Percentiles rank a stretch among this genome's conserved stretches.
Evolutionary conservation across 2,329 filamentous ascomycete species (phyloP).

Genomic region (Aspergillus brasiliensis): DNA sequence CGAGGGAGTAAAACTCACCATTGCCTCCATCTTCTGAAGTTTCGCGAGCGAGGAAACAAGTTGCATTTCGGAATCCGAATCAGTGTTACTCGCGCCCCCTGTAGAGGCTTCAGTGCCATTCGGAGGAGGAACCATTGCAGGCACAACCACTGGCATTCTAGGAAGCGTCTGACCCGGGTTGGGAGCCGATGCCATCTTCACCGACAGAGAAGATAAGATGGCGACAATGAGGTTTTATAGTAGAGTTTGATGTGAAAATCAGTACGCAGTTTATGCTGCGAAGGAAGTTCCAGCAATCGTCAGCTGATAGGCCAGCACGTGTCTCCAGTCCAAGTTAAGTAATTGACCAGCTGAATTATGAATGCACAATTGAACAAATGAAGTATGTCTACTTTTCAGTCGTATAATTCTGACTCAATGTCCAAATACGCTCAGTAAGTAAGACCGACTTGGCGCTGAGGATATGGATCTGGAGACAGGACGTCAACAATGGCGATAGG

Average conservation of each 20-base stretch:
- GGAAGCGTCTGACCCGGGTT: neutral
- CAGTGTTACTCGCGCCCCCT: neutral
- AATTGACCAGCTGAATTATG: neutral
- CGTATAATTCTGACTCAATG: neutral
- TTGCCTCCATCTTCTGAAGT: conserved; percentile 42
- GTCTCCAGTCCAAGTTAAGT: neutral
- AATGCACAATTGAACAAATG: neutral
- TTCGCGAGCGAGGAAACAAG: conserved; percentile 44
- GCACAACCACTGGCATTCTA: conserved; percentile 1
- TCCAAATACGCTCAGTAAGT: neutral
- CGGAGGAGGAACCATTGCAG: neutral
- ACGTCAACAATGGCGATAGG: neutral
- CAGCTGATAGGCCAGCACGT: neutral
- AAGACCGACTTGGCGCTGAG: neutral
- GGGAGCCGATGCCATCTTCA: neutral
- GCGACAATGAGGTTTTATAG: neutral
- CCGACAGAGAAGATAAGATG: neutral
- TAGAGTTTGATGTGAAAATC: neutral
- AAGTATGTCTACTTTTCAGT: too few species aligned
- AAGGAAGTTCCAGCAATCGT: neutral
- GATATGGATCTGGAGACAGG: neutral
- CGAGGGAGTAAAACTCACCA: conserved; percentile 19
- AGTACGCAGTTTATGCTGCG: neutral
- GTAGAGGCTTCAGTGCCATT: neutral
- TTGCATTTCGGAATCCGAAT: conserved; percentile 37